Base-by-base conservation (phyloP, 495 filamentous ascomycete genomes). In the Sphaerosporella brunnea region DNA sequence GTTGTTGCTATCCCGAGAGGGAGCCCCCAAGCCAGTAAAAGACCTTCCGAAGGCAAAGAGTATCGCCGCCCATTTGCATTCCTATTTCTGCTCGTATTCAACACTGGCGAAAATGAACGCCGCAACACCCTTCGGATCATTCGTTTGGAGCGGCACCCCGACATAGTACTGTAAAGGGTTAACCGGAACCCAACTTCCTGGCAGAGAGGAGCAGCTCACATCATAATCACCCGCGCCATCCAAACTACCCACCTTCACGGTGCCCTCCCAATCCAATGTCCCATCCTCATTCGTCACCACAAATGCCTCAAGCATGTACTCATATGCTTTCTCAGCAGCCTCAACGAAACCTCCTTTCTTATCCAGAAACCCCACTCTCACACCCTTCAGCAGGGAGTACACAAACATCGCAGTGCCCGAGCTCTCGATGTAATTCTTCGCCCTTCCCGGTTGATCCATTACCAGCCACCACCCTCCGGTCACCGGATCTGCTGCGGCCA, bases 391-490 rank as follows among this genome's bases (percentile, higher is more conserved):
- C 46, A 73, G 60, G 2, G 66, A 69, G 56, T 73, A 74, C 4
- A 66, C 64, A 55, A 77, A 75, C 72, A 79, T 76, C 3, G 73
- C 73, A 11, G 67, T 72, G 10, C 65, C 72, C 43, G 71, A 74
- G 35, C 68, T 69, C 61, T 79, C 74, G 46, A 79, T 72, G 45
- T 77, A 79, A 47, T 79, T 79, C 0, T 70, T 69, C 11, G 24
- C 13, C 37, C 42, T 48, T 0, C 67, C 68, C 28, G 56, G 52
- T 40, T 63, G 58, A 36, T 63, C 65, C 69, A 78, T 71, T 13
- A 75, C 64, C 23, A 75, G 57, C 73, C 73, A 79, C 75, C 75
- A 78, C n/a, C 68, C 69, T 0, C 71, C 69, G 1, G 64, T 67
- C 13, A 50, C 47, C 3, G 49, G 48, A 35, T 77, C 71, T 41